Conservation (phyloP, 768 basidiomycete genomes). For the Xerocomellus amylosporus region DNA sequence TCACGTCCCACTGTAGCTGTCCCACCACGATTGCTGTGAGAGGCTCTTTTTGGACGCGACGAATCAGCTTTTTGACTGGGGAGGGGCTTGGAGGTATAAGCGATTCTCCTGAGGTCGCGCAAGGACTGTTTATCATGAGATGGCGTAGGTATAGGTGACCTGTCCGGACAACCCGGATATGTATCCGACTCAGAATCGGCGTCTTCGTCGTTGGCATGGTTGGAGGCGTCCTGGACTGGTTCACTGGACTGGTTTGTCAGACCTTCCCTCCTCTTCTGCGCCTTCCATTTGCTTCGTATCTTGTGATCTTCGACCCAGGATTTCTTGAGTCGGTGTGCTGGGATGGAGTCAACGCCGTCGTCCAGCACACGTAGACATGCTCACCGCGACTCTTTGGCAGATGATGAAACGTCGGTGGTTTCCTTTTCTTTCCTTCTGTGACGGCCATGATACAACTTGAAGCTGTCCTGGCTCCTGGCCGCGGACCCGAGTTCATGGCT, state of each 20-base stretch:
- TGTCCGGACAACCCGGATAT: slow-evolving; percentile 1
- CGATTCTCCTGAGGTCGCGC: slow-evolving; percentile 59
- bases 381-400: slow-evolving; percentile 62
- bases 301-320: slow-evolving; percentile 77
- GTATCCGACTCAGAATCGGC: neutral
- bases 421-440: slow-evolving; percentile 36
- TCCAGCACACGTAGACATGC: slow-evolving; percentile 5
- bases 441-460: neutral
- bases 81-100: slow-evolving; percentile 57
- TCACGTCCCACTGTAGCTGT: slow-evolving; percentile 28
- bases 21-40: slow-evolving; percentile 25
- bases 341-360: slow-evolving; percentile 4
- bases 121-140: slow-evolving; percentile 34
- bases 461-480: too few relatives aligned
- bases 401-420: slow-evolving; percentile 70
- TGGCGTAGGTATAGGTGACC: neutral
- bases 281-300: slow-evolving; percentile 75
- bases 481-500: slow-evolving; percentile 9
- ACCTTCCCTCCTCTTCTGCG: slow-evolving; percentile 57
- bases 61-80: slow-evolving; percentile 56
- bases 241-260: slow-evolving; percentile 17
- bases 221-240: neutral
- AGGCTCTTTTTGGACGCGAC: slow-evolving; percentile 29
- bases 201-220: neutral
- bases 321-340: slow-evolving; percentile 79